phyloP scores from a whole-genome alignment of 2,329 filamentous ascomycete species.

The Talaromyces sp. region DNA sequence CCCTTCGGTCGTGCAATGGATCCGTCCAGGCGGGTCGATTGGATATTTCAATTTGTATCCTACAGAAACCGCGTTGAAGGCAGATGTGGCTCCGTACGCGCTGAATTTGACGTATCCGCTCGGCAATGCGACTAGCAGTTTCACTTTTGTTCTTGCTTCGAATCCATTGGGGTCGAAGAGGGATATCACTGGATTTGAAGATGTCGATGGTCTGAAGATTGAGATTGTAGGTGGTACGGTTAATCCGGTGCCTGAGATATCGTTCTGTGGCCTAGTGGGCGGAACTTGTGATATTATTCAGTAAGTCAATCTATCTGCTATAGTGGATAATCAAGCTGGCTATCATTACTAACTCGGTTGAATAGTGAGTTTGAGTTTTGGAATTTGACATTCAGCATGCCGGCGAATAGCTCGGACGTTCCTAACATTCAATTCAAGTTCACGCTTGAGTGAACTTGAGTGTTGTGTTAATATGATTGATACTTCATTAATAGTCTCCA shows the following conservation, averaged over 20 bases:
- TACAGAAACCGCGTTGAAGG: constrained; percentile 43
- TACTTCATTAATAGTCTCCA: background rate
- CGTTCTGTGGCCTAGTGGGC: constrained; percentile 16
- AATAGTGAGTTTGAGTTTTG: constrained; percentile 19
- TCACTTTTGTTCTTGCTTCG: constrained; percentile 41
- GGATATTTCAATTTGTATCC: constrained; percentile 38
- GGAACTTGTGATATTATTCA: constrained; percentile 21
- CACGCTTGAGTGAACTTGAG: background rate
- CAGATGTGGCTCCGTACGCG: constrained; percentile 42
- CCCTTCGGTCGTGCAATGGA: constrained; percentile 62
- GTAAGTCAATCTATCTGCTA: constrained; percentile 12
- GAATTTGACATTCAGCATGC: constrained; percentile 20
- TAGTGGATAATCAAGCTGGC: background rate
- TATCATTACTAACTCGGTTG: background rate
- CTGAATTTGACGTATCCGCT: constrained; percentile 56
- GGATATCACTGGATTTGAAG: constrained; percentile 17
- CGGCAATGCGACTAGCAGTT: constrained; percentile 51
- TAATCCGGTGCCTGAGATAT: constrained; percentile 19
- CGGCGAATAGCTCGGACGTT: constrained; percentile 14
- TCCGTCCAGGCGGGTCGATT: constrained; percentile 34
- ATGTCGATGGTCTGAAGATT: constrained; percentile 22
- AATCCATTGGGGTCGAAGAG: constrained; percentile 23
- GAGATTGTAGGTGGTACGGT: constrained; percentile 21
- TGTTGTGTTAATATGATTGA: background rate
- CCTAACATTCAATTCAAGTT: constrained; percentile 19